Base-by-base conservation (phyloP, 1,284 basidiomycete species). In the Rhodotorula sp. region DNA sequence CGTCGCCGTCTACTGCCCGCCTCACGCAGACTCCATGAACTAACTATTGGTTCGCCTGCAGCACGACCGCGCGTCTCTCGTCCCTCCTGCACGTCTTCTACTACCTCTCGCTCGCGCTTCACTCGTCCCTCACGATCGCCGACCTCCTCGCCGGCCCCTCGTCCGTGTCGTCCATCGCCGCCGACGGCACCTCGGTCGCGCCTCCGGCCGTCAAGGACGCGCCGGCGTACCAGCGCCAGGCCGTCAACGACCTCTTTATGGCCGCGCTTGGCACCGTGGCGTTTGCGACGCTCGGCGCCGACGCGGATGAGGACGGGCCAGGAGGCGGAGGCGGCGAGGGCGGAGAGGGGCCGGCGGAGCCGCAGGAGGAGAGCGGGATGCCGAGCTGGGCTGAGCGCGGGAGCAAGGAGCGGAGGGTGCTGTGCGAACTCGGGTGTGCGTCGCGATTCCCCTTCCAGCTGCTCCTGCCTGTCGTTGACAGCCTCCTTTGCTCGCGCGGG, bases 201-300 rank as follows among this genome's bases (percentile, higher is more conserved):
- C 25, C 27, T 14, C 7, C 56, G 5, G 45, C 68, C 4, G 41
- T 4, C 27, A 34, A 23, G 4, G 23, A 44, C 42, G 45, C 21
- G 14, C 42, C 48, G 25, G 44, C 53, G 5, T 54, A 55, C 54
- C 46, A 57, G 23, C 55, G 50, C 1, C 61, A 59, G 17, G 67
- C 61, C 10, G 61, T 57, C n/a, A 45, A 53, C 44, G 72, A 74
- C 41, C 61, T 65, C 42, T 64, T 67, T 48, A 66, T 53, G 25
- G 53, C 57, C 21, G 65, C 68, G 25, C 57, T 76, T 19, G 73
- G 74, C 13, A 76, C 67, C 7, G 48, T 76, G 17, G 70, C 68
- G 13, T 72, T 76, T 27, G 72, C 67, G n/a, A 68, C 48, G 49
- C n/a, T 46, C 16, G 67, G 49, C 59, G 72, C 27, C 2, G 27